Base-by-base conservation (phyloP, 176 grass and related monocot species). In the Oryza rufipogon region DNA sequence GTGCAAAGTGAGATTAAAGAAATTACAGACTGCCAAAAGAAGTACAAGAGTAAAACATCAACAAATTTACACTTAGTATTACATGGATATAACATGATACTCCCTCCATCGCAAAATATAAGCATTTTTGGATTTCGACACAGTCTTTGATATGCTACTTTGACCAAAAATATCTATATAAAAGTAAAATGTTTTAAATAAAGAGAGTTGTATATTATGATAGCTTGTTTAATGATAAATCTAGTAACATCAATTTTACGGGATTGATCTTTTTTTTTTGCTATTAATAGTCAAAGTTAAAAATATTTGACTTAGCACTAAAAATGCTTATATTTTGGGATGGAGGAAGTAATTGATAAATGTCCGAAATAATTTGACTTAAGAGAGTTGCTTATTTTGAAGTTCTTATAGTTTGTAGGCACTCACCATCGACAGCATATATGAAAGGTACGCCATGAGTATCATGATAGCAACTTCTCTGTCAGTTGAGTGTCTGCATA, bases 381-480 rank as follows among this genome's bases (percentile, higher is more conserved):
- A 11, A 12, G 56, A 38, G 17, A 38, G 15, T 68, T 82, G 25
- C 13, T 78, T 74, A 38, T 45, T 82, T 41, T 56, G 1, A 86
- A 76, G 11, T 70, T 30, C 25, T 42, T 41, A 66, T 47, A 68
- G 5, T 86, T 45, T 51, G 64, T 72, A 77, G 71, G n/a, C 26
- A 90, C 92, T 90, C 77, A 95, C 96, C 81, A 93, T 87, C 26
- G 93, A 90, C 39, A 98, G 77, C 93, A 95, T 98, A 78, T 98
- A 95, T 3, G 91, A 98, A 90, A 98, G 89, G 52, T 95, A 98
- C 20, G 96, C 96, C 92, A 98, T 98, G 72, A 98, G 89, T 39
- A 93, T 92, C 93, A 98, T 98, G 64, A 98, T 88, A 84, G 95
- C 83, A 86, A 98, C 95, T 95, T 98, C 92, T 88, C 95, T 88